These are phyloP conservation scores for Hirsutella thompsonii DNA, from an alignment of 2,329 filamentous ascomycete species.

Conservation along the genomic window DNA sequence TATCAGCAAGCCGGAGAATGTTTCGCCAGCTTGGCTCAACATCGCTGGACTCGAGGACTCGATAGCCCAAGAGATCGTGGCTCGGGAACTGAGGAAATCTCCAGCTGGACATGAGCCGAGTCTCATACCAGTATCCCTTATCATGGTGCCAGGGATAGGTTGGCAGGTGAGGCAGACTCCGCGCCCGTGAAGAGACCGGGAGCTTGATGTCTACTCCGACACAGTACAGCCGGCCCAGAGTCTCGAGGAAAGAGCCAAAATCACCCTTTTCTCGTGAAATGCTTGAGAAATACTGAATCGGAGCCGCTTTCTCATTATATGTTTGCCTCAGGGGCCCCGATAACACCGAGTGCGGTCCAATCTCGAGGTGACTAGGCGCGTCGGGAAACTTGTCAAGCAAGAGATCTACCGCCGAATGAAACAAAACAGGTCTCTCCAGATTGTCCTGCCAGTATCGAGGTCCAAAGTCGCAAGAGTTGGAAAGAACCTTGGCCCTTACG, in stretches of 20 bases:
- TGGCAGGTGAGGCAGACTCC: slow-evolving; percentile 4
- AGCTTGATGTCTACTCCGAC: slow-evolving; percentile 1
- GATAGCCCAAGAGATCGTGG: slow-evolving; percentile 9
- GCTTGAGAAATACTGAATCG: slow-evolving; percentile 2
- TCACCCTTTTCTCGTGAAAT: slow-evolving; percentile 4
- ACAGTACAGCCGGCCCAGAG: slow-evolving; percentile 6
- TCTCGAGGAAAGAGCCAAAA: slow-evolving; percentile 1
- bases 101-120: slow-evolving; percentile 3
- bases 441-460: neutral
- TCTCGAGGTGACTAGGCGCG: too few relatives aligned
- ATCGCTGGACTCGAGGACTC: slow-evolving; percentile 5
- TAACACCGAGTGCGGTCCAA: too few relatives aligned
- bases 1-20: slow-evolving; percentile 7
- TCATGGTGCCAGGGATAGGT: slow-evolving; percentile 8
- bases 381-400: neutral
- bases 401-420: neutral
- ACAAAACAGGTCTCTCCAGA: neutral
- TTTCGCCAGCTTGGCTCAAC: slow-evolving; percentile 10
- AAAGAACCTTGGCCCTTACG: neutral
- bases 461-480: neutral
- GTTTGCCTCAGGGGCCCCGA: too few relatives aligned
- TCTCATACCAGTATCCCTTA: slow-evolving; percentile 6
- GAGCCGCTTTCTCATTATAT: neutral
- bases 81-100: neutral
- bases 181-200: neutral